phyloP scores from a whole-genome alignment of 2,329 filamentous ascomycete species.

The Colletotrichum plurivorum region DNA sequence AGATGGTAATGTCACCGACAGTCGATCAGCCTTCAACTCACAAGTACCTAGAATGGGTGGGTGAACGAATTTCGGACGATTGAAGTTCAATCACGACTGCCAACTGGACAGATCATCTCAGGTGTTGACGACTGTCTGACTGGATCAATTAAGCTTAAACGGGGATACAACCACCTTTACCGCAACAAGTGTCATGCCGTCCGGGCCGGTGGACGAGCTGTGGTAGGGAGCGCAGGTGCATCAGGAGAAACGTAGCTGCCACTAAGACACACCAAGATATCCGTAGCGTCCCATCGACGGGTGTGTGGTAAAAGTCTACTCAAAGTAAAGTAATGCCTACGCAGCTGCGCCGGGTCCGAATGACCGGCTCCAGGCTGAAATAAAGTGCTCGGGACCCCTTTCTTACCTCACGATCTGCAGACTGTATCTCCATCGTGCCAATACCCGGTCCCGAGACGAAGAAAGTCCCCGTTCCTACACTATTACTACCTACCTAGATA shows the following conservation, averaged over 20 bases:
- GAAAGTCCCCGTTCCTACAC: not conserved
- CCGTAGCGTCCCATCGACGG: too few species aligned
- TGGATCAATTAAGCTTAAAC: slow-evolving; percentile 37
- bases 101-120: slow-evolving; percentile 32
- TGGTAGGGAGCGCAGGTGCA: not conserved
- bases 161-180: slow-evolving; percentile 15
- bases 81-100: not conserved
- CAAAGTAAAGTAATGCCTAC: too few species aligned
- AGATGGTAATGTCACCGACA: too few species aligned
- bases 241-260: not conserved
- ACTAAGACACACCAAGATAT: too few species aligned
- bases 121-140: slow-evolving; percentile 13
- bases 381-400: slow-evolving; percentile 23
- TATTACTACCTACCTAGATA: too few species aligned
- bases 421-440: slow-evolving; percentile 30
- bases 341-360: not conserved
- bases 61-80: not conserved
- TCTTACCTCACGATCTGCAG: slow-evolving; percentile 13
- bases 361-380: slow-evolving; percentile 15
- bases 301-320: too few species aligned
- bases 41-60: not conserved
- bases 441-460: slow-evolving; percentile 31
- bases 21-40: not conserved
- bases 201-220: not conserved
- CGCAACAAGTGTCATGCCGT: not conserved